Base-by-base conservation (phyloP, 805 yeast genomes). In the Soucietia sequanensis region DNA sequence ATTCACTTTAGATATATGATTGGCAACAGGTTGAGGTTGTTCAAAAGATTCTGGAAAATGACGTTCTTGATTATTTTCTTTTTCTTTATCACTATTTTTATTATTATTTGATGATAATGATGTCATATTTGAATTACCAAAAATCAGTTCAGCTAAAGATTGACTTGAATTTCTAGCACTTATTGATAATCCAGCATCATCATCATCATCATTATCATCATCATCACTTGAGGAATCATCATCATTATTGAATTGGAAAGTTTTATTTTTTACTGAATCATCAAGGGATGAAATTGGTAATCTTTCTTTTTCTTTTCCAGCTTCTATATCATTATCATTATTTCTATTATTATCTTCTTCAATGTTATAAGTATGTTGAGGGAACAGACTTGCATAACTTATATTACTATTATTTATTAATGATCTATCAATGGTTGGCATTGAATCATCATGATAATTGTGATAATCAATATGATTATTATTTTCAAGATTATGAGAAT, bases 131-230 rank as follows among this genome's bases (percentile, higher is more conserved):
- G 28, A 33, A 39, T 10, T 21, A 15, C 56, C 56, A 47, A 65
- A 64, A 19, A 62, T 62, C 56, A 55, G 70, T 37, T 68, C 70
- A 10, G 72, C 72, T 35, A 68, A 51, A 20, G 69, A 59, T 41
- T 66, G 72, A 49, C 70, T 64, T 9, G 71, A 65, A 27, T 54
- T 50, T 36, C 66, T 48, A 3, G 72, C 58, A 4, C 57, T 58
- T 22, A 68, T 67, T 3, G 68, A 61, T 29, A 68, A 54, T 3
- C 68, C 68, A 12, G 50, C 65, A 20, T 59, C 70, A 11, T 50
- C 56, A 7, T 45, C 47, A 15, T 49, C 51, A 11, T 58, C 59
- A 10, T 42, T 50, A 4, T 56, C 47, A 16, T 50, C 57, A 2
- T 44, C 37, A 25, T 49, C 58, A 31, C 12, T 43, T n/a, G n/a